Conservation (phyloP, 257 asterid genomes). For the Ligustrum vulgare region DNA sequence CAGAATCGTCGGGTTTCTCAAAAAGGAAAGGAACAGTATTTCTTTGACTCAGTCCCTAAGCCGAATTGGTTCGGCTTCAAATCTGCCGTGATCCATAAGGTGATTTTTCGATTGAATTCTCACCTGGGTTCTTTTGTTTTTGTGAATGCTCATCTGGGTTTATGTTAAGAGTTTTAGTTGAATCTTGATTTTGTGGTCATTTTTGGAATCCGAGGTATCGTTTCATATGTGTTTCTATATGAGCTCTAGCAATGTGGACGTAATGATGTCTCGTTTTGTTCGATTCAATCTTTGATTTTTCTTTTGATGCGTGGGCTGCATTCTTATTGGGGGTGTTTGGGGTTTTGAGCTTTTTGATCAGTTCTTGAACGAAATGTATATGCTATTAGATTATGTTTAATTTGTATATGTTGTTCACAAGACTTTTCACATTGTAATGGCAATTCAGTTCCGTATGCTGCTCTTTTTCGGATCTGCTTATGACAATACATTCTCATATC, state of each 20-base stretch:
- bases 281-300: conserved; percentile 1
- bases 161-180: conserved; percentile 13
- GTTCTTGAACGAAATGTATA: conserved; percentile 21
- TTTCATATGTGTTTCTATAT: conserved; percentile 11
- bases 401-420: conserved; percentile 8
- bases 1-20: conserved; percentile 17
- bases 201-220: conserved; percentile 9
- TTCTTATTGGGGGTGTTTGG: conserved; percentile 3
- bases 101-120: conserved; percentile 6
- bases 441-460: not conserved
- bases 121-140: conserved; percentile 4
- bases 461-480: not conserved
- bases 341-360: conserved; percentile 14
- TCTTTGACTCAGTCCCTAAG: conserved; percentile 22
- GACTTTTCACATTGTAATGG: conserved; percentile 13
- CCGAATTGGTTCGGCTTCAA: conserved; percentile 22
- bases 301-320: conserved; percentile 8
- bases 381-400: not conserved
- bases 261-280: conserved; percentile 5
- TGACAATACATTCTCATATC: not conserved
- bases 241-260: conserved; percentile 26
- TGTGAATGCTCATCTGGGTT: conserved; percentile 13
- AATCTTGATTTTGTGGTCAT: conserved; percentile 12
- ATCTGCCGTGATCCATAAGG: conserved; percentile 24
- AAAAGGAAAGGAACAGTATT: conserved; percentile 9